Base-by-base conservation (phyloP, 208 protist species). In the Crithidia brevicula region DNA sequence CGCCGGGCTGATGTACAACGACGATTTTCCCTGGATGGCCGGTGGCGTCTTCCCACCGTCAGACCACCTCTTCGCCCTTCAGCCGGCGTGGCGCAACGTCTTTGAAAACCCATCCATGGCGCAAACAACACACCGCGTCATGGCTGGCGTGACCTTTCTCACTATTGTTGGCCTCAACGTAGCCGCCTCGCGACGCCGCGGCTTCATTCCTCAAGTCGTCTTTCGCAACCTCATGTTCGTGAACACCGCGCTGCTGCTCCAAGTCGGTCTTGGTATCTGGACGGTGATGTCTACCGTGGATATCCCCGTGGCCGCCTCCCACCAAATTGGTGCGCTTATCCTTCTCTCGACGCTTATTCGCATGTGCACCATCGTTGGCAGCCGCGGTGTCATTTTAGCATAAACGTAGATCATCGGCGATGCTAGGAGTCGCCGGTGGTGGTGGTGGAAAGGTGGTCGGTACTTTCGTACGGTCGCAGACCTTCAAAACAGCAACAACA, bases 281-380 rank as follows among this genome's bases (percentile, higher is more conserved):
- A 98, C 97, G 3, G 77, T 99, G 22, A 72, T 98, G 58, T 97
- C 86, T 18, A 84, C 89, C 57, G 97, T 98, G 18, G 91, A 96
- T 45, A 88, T 93, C 20, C 88, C 91, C 4, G 60, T 98, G 9
- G 97, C 92, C 4, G 88, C 88, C 18, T 71, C 79, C 10, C 96
- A 98, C 66, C 94, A 97, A 63, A 74, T 93, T 25, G 83, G 86
- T n/a, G 83, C 92, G 20, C 64, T 97, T 31, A n/a, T 92, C 1
- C 81, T 97, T 5, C 83, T 97, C 11, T 82, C 88, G 38, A 88
- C 79, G 28, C 69, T 95, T 13, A 85, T 96, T 52, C 85, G 86
- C 33, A 65, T 92, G 54, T 96, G 87, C 52, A 83, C 87, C 2
- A 67, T 92, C 36, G 34, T 95, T 9, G 84, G 89, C 52, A 85